A percentile compares a stretch with the other conserved stretches of the same genome.
These are phyloP conservation scores for Turritis glabra DNA, from an alignment of 345 rosid species.

Conservation along the genomic window DNA sequence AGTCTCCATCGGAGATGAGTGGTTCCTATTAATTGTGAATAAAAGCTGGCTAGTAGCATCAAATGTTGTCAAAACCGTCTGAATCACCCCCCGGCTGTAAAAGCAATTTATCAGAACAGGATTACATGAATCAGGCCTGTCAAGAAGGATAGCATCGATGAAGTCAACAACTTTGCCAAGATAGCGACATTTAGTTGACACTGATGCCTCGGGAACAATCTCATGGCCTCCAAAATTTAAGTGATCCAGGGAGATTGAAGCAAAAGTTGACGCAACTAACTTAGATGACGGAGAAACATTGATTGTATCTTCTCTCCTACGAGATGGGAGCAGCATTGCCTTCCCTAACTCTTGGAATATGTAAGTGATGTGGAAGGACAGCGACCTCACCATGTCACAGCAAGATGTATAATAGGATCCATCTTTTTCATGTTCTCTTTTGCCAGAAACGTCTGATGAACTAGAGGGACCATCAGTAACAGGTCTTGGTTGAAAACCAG, in stretches of 20 bases:
- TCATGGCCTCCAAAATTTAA: constrained; percentile 73
- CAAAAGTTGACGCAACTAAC: constrained; percentile 77
- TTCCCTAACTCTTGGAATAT: constrained; percentile 97
- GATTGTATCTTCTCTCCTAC: constrained; percentile 85
- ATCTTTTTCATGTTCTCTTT: constrained; percentile 69
- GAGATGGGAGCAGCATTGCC: constrained; percentile 89
- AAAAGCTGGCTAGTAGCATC: constrained; percentile 93
- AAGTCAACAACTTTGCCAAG: constrained; percentile 92
- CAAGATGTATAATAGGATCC: constrained; percentile 81
- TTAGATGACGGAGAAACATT: constrained; percentile 82
- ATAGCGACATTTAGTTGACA: constrained; percentile 91
- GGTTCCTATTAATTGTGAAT: constrained; percentile 66
- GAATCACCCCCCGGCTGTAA: constrained; percentile 79
- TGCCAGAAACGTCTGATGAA: constrained; percentile 56
- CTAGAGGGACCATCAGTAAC: constrained; percentile 56
- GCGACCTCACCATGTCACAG: constrained; percentile 88
- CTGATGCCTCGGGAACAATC: constrained; percentile 54
- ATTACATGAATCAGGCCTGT: constrained; percentile 89
- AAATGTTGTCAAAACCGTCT: constrained; percentile 82
- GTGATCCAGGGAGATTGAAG: constrained; percentile 75
- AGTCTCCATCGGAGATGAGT: constrained; percentile 86
- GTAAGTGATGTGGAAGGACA: constrained; percentile 84
- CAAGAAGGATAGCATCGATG: constrained; percentile 79
- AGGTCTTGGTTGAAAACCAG: constrained; percentile 69
- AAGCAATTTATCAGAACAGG: constrained; percentile 78